A percentile compares a stretch with the other conserved stretches of the same genome.
phyloP scores from a whole-genome alignment of 805 yeast genomes.

The Saccharomycopsis fibuligera region DNA sequence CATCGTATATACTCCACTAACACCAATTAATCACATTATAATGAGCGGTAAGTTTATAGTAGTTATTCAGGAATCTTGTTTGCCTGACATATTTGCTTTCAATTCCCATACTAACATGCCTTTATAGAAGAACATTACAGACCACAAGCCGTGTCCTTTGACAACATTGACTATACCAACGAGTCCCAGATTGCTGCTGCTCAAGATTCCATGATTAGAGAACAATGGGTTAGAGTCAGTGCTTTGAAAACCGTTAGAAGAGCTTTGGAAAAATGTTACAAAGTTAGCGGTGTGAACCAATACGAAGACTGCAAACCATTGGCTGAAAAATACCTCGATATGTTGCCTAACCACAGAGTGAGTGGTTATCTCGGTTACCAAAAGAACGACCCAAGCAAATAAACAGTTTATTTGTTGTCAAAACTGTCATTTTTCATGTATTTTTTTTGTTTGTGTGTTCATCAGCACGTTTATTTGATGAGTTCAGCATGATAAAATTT shows the following conservation, averaged over 20 bases:
- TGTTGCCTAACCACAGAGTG: slow-evolving; percentile 63
- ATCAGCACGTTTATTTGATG: too few species aligned
- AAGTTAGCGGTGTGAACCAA: slow-evolving; percentile 56
- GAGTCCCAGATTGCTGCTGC: slow-evolving; percentile 58
- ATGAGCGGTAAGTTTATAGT: too few species aligned
- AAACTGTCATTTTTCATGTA: background rate
- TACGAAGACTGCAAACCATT: slow-evolving; percentile 75
- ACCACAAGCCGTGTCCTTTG: slow-evolving; percentile 75
- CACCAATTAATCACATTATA: too few species aligned
- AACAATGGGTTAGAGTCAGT: slow-evolving; percentile 68
- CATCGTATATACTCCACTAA: too few species aligned
- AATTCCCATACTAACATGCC: too few species aligned
- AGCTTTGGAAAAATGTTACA: slow-evolving; percentile 69
- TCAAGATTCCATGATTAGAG: slow-evolving; percentile 71
- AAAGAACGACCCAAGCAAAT: slow-evolving; percentile 80
- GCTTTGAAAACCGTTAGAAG: slow-evolving; percentile 63
- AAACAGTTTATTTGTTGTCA: slow-evolving; percentile 17
- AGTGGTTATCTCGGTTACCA: slow-evolving; percentile 81
- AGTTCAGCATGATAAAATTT: too few species aligned
- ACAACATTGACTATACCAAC: slow-evolving; percentile 72
- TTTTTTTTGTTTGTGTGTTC: background rate
- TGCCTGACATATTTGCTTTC: too few species aligned
- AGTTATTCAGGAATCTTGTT: too few species aligned
- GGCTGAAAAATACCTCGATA: slow-evolving; percentile 67
- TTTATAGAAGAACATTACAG: slow-evolving; percentile 36